Conservation (phyloP, 441 rosid genomes). For the Erodium moschatum region DNA sequence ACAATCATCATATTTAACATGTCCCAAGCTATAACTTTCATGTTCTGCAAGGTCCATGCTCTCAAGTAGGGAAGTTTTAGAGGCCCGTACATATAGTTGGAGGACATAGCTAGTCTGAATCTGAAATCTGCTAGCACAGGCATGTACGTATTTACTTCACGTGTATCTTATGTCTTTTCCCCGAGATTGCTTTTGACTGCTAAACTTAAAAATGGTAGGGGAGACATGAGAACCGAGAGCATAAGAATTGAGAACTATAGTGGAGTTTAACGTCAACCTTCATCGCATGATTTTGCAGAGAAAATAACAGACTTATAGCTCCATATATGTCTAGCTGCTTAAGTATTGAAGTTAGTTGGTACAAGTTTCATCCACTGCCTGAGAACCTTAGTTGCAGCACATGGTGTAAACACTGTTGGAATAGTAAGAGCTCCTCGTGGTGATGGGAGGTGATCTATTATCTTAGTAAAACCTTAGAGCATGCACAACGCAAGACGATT, state of each 20-base stretch:
- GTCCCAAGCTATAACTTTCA: slow-evolving; percentile 21
- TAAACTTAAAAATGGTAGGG: not conserved
- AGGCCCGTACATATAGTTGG: slow-evolving; percentile 50
- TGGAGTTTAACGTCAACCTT: slow-evolving; percentile 9
- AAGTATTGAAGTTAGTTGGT: slow-evolving; percentile 78
- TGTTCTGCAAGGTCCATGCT: slow-evolving; percentile 88
- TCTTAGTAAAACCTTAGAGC: slow-evolving; percentile 61
- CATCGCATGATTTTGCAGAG: slow-evolving; percentile 30
- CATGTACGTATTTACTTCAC: slow-evolving; percentile 45
- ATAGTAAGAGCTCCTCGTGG: slow-evolving; percentile 86
- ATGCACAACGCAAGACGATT: too few species aligned
- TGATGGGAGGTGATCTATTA: slow-evolving; percentile 88
- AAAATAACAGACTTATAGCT: slow-evolving; percentile 50
- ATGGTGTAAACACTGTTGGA: slow-evolving; percentile 59
- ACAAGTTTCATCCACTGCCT: slow-evolving; percentile 51
- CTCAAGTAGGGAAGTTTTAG: slow-evolving; percentile 47
- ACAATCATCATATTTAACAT: not conserved
- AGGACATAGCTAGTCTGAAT: slow-evolving; percentile 38
- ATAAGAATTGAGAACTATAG: not conserved
- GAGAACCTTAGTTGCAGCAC: slow-evolving; percentile 47
- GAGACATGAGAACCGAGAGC: not conserved
- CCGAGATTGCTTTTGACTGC: not conserved
- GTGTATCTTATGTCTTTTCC: not conserved
- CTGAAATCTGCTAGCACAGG: slow-evolving; percentile 36
- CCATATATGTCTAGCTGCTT: slow-evolving; percentile 49